These are phyloP conservation scores for Aspergillus arachidicola DNA, from an alignment of 2,329 filamentous ascomycete genomes.

Conservation along the genomic window DNA sequence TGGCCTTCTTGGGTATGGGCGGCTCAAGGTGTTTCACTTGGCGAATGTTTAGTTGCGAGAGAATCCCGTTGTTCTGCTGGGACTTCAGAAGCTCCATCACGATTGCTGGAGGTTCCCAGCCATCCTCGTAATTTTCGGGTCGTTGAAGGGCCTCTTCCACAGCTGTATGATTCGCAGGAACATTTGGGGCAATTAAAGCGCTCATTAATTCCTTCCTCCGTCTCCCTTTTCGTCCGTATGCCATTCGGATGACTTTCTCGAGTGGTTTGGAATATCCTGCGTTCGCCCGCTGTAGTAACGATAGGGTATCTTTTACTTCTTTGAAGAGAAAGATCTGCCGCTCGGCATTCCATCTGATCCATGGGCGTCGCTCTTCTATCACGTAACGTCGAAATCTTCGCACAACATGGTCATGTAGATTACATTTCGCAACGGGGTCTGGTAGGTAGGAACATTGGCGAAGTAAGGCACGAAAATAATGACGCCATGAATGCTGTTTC, in stretches of 20 bases:
- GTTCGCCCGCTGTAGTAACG: conserved; percentile 55
- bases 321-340: conserved; percentile 27
- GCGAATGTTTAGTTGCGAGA: conserved; percentile 27
- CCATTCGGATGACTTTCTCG: conserved; percentile 54
- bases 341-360: conserved; percentile 19
- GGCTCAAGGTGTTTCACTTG: conserved; percentile 31
- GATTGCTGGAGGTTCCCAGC: conserved; percentile 38
- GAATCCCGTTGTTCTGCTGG: conserved; percentile 34
- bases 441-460: conserved; percentile 64
- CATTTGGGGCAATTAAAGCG: conserved; percentile 32
- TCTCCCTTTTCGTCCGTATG: conserved; percentile 61
- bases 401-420: conserved; percentile 53
- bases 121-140: conserved; percentile 27
- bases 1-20: conserved; percentile 37
- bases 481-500: conserved; percentile 35
- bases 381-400: conserved; percentile 49
- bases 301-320: conserved; percentile 42
- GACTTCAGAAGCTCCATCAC: conserved; percentile 37
- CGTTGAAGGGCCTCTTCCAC: conserved; percentile 23
- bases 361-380: conserved; percentile 27
- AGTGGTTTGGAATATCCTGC: conserved; percentile 56
- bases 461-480: conserved; percentile 59
- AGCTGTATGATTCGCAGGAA: conserved; percentile 25
- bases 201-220: conserved; percentile 53
- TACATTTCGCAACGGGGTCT: conserved; percentile 55